These are phyloP conservation scores for Aspergillus chevalieri DNA, from an alignment of 2,329 filamentous ascomycete species.

Conservation along the genomic window DNA sequence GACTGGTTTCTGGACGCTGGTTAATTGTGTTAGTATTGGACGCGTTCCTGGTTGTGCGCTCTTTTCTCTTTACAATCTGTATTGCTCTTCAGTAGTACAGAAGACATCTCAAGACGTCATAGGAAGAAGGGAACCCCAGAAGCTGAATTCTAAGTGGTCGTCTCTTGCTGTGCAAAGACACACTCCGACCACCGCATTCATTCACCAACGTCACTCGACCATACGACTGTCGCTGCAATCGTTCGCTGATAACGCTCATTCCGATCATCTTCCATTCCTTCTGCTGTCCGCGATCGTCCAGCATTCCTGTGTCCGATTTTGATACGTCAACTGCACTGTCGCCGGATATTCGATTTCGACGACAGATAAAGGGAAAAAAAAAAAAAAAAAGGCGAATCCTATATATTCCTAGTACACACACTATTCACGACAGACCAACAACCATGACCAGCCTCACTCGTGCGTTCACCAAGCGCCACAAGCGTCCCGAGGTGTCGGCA, in stretches of 20 bases:
- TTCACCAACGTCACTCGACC: conserved; percentile 1
- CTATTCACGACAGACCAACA: neutral
- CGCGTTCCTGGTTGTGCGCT: conserved; percentile 36
- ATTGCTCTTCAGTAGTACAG: conserved; percentile 3
- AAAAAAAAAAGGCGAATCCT: conserved; percentile 4
- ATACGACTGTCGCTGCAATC: neutral
- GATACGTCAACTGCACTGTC: conserved; percentile 6
- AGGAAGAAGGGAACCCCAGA: neutral
- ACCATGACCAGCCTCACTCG: conserved; percentile 37
- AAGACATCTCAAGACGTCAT: neutral
- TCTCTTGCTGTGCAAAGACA: conserved; percentile 29
- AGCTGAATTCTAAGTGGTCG: neutral
- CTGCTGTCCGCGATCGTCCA: conserved; percentile 20
- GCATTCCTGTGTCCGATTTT: conserved; percentile 19
- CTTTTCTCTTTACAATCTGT: conserved; percentile 8
- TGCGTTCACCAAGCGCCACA: conserved; percentile 45
- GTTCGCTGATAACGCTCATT: conserved; percentile 25
- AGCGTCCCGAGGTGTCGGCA: conserved; percentile 40
- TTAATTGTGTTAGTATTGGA: conserved; percentile 5
- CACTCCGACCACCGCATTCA: conserved; percentile 12
- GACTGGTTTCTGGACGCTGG: conserved; percentile 5
- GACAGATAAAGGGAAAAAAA: conserved; percentile 2
- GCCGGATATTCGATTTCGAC: conserved; percentile 8
- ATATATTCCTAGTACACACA: neutral
- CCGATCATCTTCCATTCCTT: conserved; percentile 26